Base-by-base conservation (phyloP, 1,284 basidiomycete genomes). In the Cryptococcus deneoformans region DNA sequence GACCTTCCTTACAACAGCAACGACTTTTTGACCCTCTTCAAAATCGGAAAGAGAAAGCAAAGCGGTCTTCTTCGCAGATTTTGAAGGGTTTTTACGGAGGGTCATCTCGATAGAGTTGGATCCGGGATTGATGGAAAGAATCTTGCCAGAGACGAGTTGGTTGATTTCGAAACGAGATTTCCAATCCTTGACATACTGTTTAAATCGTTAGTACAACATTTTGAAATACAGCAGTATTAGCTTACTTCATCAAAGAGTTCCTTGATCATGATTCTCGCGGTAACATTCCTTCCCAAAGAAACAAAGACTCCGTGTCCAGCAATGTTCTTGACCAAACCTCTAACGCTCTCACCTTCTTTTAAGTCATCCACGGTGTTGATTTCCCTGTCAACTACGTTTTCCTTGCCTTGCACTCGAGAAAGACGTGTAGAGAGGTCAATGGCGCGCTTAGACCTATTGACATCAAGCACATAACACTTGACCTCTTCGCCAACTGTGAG, bases 161-260 rank as follows among this genome's bases (percentile, higher is more conserved):
- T 90, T 87, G 46, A 84, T 80, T 57, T 84, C 79, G 76, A 98
- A 98, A 5, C 82, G 84, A 39, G 82, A 79, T 78, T 94, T 88
- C 94, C 95, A 99, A 53, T 98, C 94, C 77, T 97, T 95, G 64
- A 96, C 85, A 75, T 85, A 96, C 89, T 94, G 29, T 66, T 40
- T 1, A 35, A 35, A 10, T 14, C n/a, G 47, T 45, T 35, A 67
- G 59, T 29, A 29, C 51, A 56, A 20, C 57, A 56, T 53, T 7
- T 16, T 38, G 9, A 14, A 14, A 34, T 37, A 40, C 29, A 45
- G 9, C 36, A 10, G 45, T 35, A 29, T 16, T n/a, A 9, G 64
- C 85, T 57, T 61, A 92, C 91, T 71, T 91, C 87, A 74, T 94
- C 88, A 73, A 95, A 91, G 37, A 96, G 82, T 77, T 97, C 92